phyloP scores from a whole-genome alignment of 768 basidiomycete species.

The Mycena rebaudengoi region DNA sequence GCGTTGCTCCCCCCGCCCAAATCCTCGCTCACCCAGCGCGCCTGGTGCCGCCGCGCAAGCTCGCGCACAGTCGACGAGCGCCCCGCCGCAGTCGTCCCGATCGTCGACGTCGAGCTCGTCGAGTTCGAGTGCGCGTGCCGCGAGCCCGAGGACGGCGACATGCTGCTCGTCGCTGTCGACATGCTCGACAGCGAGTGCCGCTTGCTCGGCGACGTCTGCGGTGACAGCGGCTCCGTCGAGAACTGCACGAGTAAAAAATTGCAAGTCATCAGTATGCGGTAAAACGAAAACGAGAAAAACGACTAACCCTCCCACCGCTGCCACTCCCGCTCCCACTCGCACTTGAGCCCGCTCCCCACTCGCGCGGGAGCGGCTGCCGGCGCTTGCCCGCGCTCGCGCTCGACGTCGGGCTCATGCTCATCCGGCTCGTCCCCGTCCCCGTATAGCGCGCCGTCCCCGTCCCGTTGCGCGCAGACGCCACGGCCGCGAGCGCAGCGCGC shows the following conservation, averaged over 20 bases:
- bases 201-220: conserved; percentile 24
- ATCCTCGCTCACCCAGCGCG: conserved; percentile 65
- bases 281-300: neutral
- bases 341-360: conserved; percentile 44
- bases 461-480: conserved; percentile 58
- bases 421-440: conserved; percentile 31
- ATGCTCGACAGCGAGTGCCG: conserved; percentile 34
- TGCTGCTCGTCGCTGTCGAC: conserved; percentile 30
- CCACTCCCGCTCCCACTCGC: too few relatives aligned
- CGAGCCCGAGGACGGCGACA: conserved; percentile 37
- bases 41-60: conserved; percentile 56
- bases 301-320: conserved; percentile 20
- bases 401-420: conserved; percentile 37
- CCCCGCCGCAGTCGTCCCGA: conserved; percentile 16
- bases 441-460: conserved; percentile 26
- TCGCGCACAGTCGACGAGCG: conserved; percentile 60
- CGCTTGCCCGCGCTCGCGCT: conserved; percentile 13
- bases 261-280: neutral
- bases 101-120: conserved; percentile 25
- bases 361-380: conserved; percentile 57
- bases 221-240: conserved; percentile 22
- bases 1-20: neutral
- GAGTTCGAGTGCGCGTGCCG: conserved; percentile 34
- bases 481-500: conserved; percentile 67
- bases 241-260: conserved; percentile 23